Evolutionary conservation across 805 yeast genomes (phyloP).

Genomic region (Teunomyces aglyptinius): DNA sequence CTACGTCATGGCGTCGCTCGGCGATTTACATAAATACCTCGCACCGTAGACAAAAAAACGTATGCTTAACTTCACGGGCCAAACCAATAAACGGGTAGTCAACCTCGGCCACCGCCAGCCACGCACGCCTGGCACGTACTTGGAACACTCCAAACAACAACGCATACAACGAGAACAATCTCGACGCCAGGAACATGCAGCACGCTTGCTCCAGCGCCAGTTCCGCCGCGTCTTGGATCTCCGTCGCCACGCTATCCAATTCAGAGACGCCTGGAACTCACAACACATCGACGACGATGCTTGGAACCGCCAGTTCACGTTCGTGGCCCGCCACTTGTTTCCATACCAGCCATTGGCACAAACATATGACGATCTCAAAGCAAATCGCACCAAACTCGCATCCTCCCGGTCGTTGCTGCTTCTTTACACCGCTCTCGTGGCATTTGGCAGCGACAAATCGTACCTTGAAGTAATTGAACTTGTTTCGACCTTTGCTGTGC

Average conservation of each 20-base stretch:
- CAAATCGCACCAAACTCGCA: background rate
- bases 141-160: conserved; percentile 66
- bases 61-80: conserved; percentile 66
- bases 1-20: conserved; percentile 32
- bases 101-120: conserved; percentile 56
- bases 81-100: conserved; percentile 56
- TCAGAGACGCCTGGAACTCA: conserved; percentile 1
- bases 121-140: conserved; percentile 36
- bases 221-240: conserved; percentile 42
- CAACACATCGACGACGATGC: too few species aligned
- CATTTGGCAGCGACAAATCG: background rate
- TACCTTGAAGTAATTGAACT: background rate
- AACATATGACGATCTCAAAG: background rate
- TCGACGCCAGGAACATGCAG: conserved; percentile 50
- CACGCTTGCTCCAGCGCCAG: conserved; percentile 47
- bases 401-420: background rate
- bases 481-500: background rate
- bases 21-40: conserved; percentile 14
- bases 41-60: background rate
- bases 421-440: background rate
- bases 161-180: conserved; percentile 62
- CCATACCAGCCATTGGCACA: background rate
- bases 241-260: conserved; percentile 17
- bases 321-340: background rate
- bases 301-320: background rate